Evolutionary conservation across 345 rosid species (phyloP), one percentile per base, ranked within the genome.

Genomic region (Boechera stricta): DNA sequence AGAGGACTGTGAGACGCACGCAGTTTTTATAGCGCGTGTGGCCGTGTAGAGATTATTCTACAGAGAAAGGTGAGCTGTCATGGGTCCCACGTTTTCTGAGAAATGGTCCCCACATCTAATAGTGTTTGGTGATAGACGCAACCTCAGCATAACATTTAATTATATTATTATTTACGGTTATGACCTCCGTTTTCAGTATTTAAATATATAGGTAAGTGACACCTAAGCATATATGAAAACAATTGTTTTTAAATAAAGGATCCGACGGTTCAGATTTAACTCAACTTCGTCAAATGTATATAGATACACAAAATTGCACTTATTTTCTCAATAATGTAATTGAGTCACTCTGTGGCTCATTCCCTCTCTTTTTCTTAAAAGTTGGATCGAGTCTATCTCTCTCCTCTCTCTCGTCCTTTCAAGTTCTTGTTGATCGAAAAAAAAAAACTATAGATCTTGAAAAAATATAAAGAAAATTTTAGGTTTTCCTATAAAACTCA

Each of bases 31-130:
- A 9, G 15, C 48, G 80, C 75, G 75, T 53, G 80, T 32, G 64
- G 64, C 32, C 0, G 56, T 42, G 31, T 48, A 67, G 48, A 9
- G 47, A 13, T 53, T 5, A 3, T 33, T 6, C 4, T 5, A 74
- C 73, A 47, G 68, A 58, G 33, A 16, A 68, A 13, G 55, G 42
- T 65, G 73, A 78, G 81, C 69, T 78, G 68, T 78, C 73, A 0
- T 71, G 69, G 77, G 77, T 31, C 77, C 81, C 56, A 77, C 26
- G 0, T 6, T 36, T 55, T 26, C 13, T 26, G 39, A 12, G 29
- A 49, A 57, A 8, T 57, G 73, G 77, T 71, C 81, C 81, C 61
- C 67, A 54, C 44, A 48, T 57, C 55, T 64, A 45, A 38, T 48
- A 55, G 68, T 57, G 71, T 70, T 58, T 75, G 55, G 75, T 57